Evolutionary conservation across 495 filamentous ascomycete genomes (phyloP), one percentile per base, ranked within the genome.

Genomic region (Aspergillus ellipticus): DNA sequence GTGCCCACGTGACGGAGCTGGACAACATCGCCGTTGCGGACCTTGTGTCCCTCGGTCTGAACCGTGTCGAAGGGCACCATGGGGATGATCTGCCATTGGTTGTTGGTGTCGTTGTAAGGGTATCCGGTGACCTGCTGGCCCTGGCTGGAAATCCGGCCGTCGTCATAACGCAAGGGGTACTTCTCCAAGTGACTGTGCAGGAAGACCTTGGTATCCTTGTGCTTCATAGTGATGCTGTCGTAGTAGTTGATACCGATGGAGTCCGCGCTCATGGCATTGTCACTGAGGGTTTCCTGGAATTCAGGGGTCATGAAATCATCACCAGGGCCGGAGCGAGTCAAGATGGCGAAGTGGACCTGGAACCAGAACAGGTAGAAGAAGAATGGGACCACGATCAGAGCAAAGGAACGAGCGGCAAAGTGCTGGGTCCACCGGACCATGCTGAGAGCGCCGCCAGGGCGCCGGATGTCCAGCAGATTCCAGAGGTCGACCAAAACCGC

Each of bases 291-390:
- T 74, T 96, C 92, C 73, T 98, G 94, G 75, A 98, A 98, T 60
- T 93, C 91, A 3, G 94, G 94, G 11, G 87, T 90, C 94, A 98
- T 98, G 76, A 98, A 98, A 56, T 98, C 94, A 65, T 98, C 95
- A 39, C 94, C 94, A 42, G 94, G 94, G 28, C 94, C 94, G 33
- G 92, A 97, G 48, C 86, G 82, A 39, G 77, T 87, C 51, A 98
- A 79, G 63, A 98, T 89, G 21, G 90, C 80, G 68, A 98, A 97
- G 73, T 98, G 94, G 28, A 97, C 92, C 78, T 97, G 94, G 85
- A 98, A 98, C 95, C 95, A 98, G 79, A 98, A 98, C 26, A 98
- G 82, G 70, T 97, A 98, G 73, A 97, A 94, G 61, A 97, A 80
- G 82, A 97, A 96, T 33, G 94, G 94, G 48, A 97, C 81, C 42